A percentile compares a stretch with the other conserved stretches of the same genome.
These are phyloP conservation scores for Aspergillus carbonarius DNA, from an alignment of 2,329 filamentous ascomycete species.

Conservation along the genomic window DNA sequence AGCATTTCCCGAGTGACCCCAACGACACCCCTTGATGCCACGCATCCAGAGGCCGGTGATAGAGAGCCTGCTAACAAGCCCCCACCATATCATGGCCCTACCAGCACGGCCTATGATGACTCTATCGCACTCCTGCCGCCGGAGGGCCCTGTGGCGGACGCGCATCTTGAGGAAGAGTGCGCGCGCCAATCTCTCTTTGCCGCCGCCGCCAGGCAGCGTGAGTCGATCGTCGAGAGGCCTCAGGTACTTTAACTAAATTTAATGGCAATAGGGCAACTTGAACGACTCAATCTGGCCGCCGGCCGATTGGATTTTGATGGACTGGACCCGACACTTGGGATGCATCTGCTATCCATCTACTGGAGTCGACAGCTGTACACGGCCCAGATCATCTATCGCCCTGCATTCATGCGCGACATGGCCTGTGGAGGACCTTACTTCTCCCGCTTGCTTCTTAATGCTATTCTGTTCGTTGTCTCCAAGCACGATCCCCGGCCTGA, in stretches of 20 bases:
- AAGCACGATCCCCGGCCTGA: slow-evolving; percentile 51
- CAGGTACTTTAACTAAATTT: too few species aligned
- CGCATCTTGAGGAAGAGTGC: not conserved
- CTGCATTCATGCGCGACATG: slow-evolving; percentile 15
- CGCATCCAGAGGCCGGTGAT: not conserved
- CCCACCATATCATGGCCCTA: not conserved
- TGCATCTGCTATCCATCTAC: slow-evolving; percentile 53
- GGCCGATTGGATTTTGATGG: slow-evolving; percentile 54
- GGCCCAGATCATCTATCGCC: slow-evolving; percentile 38
- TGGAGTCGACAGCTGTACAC: slow-evolving; percentile 57
- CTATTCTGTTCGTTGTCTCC: slow-evolving; percentile 48
- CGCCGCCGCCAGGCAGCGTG: not conserved
- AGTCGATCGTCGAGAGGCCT: slow-evolving; percentile 22
- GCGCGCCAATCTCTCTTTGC: not conserved
- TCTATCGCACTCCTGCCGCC: not conserved
- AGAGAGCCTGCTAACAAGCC: not conserved
- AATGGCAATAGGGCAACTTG: slow-evolving; percentile 44
- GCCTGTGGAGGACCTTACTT: slow-evolving; percentile 47
- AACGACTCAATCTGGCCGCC: slow-evolving; percentile 48
- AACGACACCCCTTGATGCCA: not conserved
- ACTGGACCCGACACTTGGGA: slow-evolving; percentile 52
- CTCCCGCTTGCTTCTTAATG: slow-evolving; percentile 53
- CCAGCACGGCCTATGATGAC: not conserved
- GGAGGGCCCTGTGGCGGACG: not conserved
- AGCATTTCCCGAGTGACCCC: too few species aligned